Percentiles rank a stretch among this genome's conserved stretches.
These are phyloP conservation scores for Podaxis carcinomalis DNA, from an alignment of 768 basidiomycete genomes.

Conservation along the genomic window DNA sequence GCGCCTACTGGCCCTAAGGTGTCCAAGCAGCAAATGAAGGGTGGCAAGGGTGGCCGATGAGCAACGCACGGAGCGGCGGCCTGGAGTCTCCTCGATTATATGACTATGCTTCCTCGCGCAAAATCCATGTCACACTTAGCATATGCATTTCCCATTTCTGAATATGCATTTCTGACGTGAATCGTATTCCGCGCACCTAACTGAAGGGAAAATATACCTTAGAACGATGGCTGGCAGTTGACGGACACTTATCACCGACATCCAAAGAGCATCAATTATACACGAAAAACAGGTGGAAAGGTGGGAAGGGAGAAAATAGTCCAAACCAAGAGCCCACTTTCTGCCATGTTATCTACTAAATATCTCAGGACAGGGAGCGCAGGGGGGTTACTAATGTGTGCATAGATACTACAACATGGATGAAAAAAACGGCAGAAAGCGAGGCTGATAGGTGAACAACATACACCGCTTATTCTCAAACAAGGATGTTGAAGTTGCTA, in stretches of 20 bases:
- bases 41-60: conserved; percentile 76
- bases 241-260: not conserved
- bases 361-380: conserved; percentile 9
- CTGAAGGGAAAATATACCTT: not conserved
- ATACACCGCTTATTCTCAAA: conserved; percentile 5
- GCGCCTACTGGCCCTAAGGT: conserved; percentile 72
- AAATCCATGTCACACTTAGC: conserved; percentile 22
- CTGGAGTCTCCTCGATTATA: conserved; percentile 11
- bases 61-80: conserved; percentile 11
- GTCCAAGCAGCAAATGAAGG: conserved; percentile 96
- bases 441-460: conserved; percentile 7
- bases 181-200: not conserved
- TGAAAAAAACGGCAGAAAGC: conserved; percentile 10
- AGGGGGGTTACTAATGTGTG: conserved; percentile 20
- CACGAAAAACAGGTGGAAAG: not conserved
- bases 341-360: conserved; percentile 1
- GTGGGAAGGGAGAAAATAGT: not conserved
- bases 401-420: conserved; percentile 26
- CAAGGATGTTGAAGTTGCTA: conserved; percentile 18
- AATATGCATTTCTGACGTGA: not conserved
- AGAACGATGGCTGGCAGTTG: not conserved
- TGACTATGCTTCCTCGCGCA: conserved; percentile 20
- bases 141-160: conserved; percentile 15
- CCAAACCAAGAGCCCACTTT: not conserved
- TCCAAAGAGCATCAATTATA: not conserved